These are phyloP conservation scores for Arctostaphylos glauca DNA, from an alignment of 148 eudicot species.

Conservation along the genomic window DNA sequence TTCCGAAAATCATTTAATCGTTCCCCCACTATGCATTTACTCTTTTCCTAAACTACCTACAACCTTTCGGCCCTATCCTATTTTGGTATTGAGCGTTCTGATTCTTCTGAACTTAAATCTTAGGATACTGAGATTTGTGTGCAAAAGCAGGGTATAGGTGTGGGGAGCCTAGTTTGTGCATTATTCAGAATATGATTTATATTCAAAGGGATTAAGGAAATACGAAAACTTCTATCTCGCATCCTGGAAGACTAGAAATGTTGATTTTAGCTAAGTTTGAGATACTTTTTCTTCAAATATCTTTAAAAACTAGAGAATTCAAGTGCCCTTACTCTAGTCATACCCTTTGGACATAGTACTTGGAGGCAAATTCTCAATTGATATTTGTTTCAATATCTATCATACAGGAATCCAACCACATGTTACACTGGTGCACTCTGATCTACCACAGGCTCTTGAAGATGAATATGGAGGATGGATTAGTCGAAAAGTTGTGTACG, in stretches of 20 bases:
- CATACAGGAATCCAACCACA: slow-evolving; percentile 70
- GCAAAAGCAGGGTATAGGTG: background rate
- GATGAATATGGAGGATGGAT: slow-evolving; percentile 73
- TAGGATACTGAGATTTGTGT: background rate
- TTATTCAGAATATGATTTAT: background rate
- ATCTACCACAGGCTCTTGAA: slow-evolving; percentile 62
- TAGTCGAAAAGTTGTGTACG: slow-evolving; percentile 47
- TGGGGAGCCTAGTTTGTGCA: background rate
- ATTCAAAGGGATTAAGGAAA: background rate
- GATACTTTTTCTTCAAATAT: background rate
- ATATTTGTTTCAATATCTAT: background rate
- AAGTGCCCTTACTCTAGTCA: background rate
- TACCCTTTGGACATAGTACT: background rate
- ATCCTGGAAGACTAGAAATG: background rate
- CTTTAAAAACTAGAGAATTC: background rate
- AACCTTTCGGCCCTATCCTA: too few species aligned
- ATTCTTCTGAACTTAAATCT: background rate
- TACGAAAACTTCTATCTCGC: background rate
- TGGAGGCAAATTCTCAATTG: background rate
- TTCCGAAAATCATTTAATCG: too few species aligned
- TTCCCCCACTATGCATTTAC: too few species aligned
- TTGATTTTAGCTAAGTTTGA: background rate
- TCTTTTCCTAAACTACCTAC: too few species aligned
- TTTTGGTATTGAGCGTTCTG: background rate
- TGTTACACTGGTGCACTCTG: slow-evolving; percentile 53